Percentiles rank a stretch among this genome's conserved stretches.
phyloP scores from a whole-genome alignment of 148 eudicot species.

The Chenopodium quinoa region DNA sequence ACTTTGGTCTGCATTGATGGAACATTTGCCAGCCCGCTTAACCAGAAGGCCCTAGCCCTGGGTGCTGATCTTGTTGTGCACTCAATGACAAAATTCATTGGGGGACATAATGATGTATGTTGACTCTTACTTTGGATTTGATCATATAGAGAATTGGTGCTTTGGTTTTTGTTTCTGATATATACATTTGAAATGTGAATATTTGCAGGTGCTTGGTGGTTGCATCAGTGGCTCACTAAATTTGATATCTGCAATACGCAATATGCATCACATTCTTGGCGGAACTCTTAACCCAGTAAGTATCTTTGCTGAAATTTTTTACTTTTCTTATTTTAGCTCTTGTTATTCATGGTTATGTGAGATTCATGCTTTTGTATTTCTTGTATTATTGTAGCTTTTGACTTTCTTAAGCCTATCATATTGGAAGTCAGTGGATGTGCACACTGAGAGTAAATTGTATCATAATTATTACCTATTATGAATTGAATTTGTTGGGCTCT shows the following conservation, averaged over 20 bases:
- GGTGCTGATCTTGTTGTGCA: conserved; percentile 84
- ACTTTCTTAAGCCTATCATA: neutral
- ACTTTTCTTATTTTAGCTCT: neutral
- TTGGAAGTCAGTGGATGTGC: neutral
- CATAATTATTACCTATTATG: neutral
- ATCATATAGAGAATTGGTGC: neutral
- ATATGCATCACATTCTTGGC: conserved; percentile 81
- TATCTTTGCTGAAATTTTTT: neutral
- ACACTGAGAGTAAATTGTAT: neutral
- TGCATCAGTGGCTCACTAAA: conserved; percentile 72
- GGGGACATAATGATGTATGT: conserved; percentile 81
- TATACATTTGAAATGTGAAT: conserved; percentile 8
- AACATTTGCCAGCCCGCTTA: conserved; percentile 88
- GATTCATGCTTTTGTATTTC: neutral
- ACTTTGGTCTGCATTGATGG: conserved; percentile 86
- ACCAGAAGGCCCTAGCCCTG: conserved; percentile 90
- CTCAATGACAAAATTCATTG: conserved; percentile 78
- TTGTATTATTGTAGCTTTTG: neutral
- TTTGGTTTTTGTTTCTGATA: neutral
- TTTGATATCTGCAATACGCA: conserved; percentile 56
- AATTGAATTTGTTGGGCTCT: neutral
- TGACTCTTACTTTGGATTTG: conserved; percentile 3
- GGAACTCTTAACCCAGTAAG: conserved; percentile 94
- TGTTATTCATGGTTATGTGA: neutral
- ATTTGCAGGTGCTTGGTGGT: conserved; percentile 82